Base-by-base conservation (phyloP, 805 yeast genomes). In the Suhomyces canberraensis region DNA sequence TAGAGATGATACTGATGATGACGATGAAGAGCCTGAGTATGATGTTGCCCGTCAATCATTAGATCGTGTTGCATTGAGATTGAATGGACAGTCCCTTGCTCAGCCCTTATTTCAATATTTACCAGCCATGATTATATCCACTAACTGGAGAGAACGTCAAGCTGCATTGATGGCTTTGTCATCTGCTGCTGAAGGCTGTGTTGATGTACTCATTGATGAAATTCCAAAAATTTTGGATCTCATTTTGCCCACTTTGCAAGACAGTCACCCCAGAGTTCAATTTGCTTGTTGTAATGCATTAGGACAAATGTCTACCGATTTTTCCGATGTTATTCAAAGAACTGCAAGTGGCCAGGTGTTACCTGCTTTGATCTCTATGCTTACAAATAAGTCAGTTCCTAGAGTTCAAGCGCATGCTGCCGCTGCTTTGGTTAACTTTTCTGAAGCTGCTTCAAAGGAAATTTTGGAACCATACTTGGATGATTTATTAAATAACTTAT, bases 391-490 rank as follows among this genome's bases (percentile, higher is more conserved):
- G 45, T 78, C 88, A 33, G 90, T 83, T 39, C 91, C 95, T 35
- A 73, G 98, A 54, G 98, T 93, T 16, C 98, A 91, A 66, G 87
- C 96, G 0, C 98, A 93, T 56, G 98, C 97, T 13, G 97, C 98
- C 29, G 98, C 98, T 35, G 98, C 98, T 0, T 71, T 91, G 51
- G 98, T 93, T 31, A 93, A 93, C 59, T 93, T 93, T 58, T 79
- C 91, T 27, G 98, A 93, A 62, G 88, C 84, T 45, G 96, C 98
- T 2, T 67, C 86, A 4, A 84, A 87, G 54, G 95, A 85, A 44
- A 78, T 81, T 8, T 67, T 93, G 49, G 96, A 89, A 54, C 98
- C 98, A n/a, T 90, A 84, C 52, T 71, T 93, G 54, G 98, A 93
- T 58, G 78, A 73, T 47, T 67, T 93, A 51, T 70, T 93, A 40